Percentiles rank a stretch among this genome's conserved stretches.
phyloP scores from a whole-genome alignment of 2,329 filamentous ascomycete genomes.

The Cadophora gregata region DNA sequence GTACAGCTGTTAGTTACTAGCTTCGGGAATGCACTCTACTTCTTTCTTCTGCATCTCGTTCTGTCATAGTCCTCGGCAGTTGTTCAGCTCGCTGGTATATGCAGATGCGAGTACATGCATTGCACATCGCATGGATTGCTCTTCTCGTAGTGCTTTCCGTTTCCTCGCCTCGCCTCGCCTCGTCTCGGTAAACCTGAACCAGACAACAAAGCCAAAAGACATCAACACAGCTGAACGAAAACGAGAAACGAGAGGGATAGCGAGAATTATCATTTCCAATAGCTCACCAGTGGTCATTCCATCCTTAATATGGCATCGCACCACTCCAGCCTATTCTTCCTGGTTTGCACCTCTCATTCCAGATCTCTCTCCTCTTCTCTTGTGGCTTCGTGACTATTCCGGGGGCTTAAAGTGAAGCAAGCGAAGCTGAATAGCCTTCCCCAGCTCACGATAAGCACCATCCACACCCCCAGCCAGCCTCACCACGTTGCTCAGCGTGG shows the following conservation, averaged over 20 bases:
- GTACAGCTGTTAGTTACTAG: background rate
- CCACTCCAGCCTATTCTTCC: too few species aligned
- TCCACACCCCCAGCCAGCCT: constrained; percentile 7
- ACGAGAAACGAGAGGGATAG: background rate
- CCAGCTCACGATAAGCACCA: constrained; percentile 1
- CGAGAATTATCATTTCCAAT: too few species aligned
- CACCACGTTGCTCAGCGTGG: background rate
- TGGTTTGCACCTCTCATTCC: too few species aligned
- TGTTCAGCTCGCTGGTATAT: background rate
- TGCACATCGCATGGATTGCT: background rate
- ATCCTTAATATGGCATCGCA: too few species aligned
- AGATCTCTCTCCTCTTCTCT: too few species aligned
- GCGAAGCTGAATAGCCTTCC: too few species aligned
- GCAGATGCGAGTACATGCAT: constrained; percentile 1
- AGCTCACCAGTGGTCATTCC: too few species aligned
- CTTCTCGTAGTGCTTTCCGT: background rate
- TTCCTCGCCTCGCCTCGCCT: background rate
- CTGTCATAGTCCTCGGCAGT: background rate
- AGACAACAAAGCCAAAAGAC: background rate
- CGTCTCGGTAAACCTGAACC: background rate
- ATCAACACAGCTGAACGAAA: background rate
- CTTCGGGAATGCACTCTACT: background rate
- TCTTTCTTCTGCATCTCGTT: too few species aligned
- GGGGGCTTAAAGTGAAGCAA: background rate
- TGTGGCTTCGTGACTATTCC: too few species aligned